Percentiles rank a stretch among this genome's conserved stretches.
phyloP scores from a whole-genome alignment of 2,329 filamentous ascomycete genomes.

The Leptographium lundbergii region DNA sequence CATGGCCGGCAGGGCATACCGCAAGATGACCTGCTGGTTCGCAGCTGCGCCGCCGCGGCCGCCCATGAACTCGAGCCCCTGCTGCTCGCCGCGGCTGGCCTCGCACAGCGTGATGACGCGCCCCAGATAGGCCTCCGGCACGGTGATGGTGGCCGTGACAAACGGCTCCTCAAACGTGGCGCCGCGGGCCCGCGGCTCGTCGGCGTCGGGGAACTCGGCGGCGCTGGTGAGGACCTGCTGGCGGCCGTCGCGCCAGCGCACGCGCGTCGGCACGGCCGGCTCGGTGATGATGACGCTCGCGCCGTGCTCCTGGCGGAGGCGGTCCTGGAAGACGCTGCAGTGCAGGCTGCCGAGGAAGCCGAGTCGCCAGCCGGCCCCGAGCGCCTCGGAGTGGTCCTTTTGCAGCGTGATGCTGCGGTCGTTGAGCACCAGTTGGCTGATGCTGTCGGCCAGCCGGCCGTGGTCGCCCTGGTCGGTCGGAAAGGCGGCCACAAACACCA shows the following conservation, averaged over 20 bases:
- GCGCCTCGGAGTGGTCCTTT: slow-evolving; percentile 86
- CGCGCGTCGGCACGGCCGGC: slow-evolving; percentile 83
- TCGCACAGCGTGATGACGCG: slow-evolving; percentile 94
- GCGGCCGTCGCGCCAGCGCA: slow-evolving; percentile 64
- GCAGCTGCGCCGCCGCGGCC: slow-evolving; percentile 43
- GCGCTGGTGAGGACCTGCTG: slow-evolving; percentile 77
- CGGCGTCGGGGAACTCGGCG: slow-evolving; percentile 67
- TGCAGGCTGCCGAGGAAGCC: slow-evolving; percentile 95
- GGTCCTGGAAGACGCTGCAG: slow-evolving; percentile 98
- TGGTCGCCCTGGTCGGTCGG: slow-evolving; percentile 86
- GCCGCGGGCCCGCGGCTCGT: slow-evolving; percentile 31
- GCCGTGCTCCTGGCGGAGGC: slow-evolving; percentile 85
- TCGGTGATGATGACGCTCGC: slow-evolving; percentile 94
- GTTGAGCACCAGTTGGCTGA: slow-evolving; percentile 85
- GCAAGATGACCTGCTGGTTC: slow-evolving; percentile 81
- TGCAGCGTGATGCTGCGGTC: slow-evolving; percentile 88
- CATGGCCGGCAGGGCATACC: slow-evolving; percentile 78
- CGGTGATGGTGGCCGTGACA: slow-evolving; percentile 72
- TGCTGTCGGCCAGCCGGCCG: slow-evolving; percentile 79
- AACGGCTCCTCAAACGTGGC: slow-evolving; percentile 45
- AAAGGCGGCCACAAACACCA: slow-evolving; percentile 97
- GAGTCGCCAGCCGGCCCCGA: slow-evolving; percentile 86
- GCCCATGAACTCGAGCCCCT: slow-evolving; percentile 72
- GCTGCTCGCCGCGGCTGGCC: slow-evolving; percentile 73
- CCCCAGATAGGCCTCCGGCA: slow-evolving; percentile 88